Percentiles rank a stretch among this genome's conserved stretches.
These are phyloP conservation scores for Coemansia sp. DNA, from an alignment of 192 early-diverging fungal species.

Conservation along the genomic window DNA sequence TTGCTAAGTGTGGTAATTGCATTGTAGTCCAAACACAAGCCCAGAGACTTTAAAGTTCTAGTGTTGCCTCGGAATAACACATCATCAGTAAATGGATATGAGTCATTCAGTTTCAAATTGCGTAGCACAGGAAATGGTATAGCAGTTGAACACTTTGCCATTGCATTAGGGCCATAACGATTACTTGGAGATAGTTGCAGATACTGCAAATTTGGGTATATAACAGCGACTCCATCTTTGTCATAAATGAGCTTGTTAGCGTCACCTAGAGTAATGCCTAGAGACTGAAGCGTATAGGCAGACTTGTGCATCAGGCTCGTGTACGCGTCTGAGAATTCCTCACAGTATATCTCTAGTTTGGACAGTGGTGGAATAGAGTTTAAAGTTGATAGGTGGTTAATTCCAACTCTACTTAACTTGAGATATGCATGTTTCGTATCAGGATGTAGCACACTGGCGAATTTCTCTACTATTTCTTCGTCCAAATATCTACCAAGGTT, in stretches of 20 bases:
- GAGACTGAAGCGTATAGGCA: background rate
- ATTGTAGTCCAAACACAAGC: background rate
- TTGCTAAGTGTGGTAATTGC: background rate
- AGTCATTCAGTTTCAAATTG: background rate
- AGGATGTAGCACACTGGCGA: background rate
- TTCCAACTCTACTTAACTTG: background rate
- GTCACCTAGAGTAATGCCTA: background rate
- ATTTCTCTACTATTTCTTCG: background rate
- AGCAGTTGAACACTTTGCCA: background rate
- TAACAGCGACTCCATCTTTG: background rate
- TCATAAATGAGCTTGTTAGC: background rate
- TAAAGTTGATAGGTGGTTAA: background rate
- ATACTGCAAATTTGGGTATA: background rate
- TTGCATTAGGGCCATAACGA: no score
- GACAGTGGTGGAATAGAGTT: background rate
- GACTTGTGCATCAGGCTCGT: background rate
- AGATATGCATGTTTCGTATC: background rate
- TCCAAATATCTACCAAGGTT: background rate
- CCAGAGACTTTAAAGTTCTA: background rate
- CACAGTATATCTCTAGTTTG: no score
- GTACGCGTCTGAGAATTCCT: background rate
- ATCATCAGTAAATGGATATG: conserved; percentile 13
- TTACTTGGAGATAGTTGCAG: background rate
- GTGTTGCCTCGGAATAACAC: conserved; percentile 17
- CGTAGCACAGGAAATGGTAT: conserved; percentile 3